A percentile compares a stretch with the other conserved stretches of the same genome.
phyloP scores from a whole-genome alignment of 192 early-diverging fungal genomes.

The Rhizoclosmatium globosum region DNA sequence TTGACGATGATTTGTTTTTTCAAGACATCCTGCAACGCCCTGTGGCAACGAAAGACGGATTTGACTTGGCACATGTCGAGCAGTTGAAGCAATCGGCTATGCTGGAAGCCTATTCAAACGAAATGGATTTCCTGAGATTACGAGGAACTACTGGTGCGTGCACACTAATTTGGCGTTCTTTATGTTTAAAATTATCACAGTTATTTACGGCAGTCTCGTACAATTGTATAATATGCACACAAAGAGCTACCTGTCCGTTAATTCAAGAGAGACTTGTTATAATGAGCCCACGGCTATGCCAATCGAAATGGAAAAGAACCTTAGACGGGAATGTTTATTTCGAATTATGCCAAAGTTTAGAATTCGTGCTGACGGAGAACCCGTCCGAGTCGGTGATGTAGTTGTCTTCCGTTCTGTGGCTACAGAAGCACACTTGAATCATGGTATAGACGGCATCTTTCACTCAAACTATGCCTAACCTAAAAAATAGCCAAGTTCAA shows the following conservation, averaged over 20 bases:
- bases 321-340: constrained; percentile 32
- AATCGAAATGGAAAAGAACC: constrained; percentile 22
- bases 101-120: constrained; percentile 39
- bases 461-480: background rate
- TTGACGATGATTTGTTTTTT: constrained; percentile 38
- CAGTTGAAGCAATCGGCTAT: constrained; percentile 33
- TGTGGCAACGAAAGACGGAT: background rate
- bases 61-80: constrained; percentile 20
- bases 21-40: constrained; percentile 19
- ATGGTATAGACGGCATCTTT: background rate
- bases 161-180: background rate
- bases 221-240: constrained; percentile 41
- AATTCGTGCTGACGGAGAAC: constrained; percentile 49
- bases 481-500: constrained; percentile 25
- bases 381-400: constrained; percentile 39
- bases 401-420: constrained; percentile 42
- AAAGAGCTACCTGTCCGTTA: constrained; percentile 34
- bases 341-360: constrained; percentile 48
- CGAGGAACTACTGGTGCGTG: constrained; percentile 32
- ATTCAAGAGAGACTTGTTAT: constrained; percentile 32
- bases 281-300: constrained; percentile 41
- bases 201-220: constrained; percentile 43
- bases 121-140: constrained; percentile 39
- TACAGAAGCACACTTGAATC: constrained; percentile 42
- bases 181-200: constrained; percentile 18